Conservation (phyloP, 1,139 yeast species). For the Yamadazyma conglobata region DNA sequence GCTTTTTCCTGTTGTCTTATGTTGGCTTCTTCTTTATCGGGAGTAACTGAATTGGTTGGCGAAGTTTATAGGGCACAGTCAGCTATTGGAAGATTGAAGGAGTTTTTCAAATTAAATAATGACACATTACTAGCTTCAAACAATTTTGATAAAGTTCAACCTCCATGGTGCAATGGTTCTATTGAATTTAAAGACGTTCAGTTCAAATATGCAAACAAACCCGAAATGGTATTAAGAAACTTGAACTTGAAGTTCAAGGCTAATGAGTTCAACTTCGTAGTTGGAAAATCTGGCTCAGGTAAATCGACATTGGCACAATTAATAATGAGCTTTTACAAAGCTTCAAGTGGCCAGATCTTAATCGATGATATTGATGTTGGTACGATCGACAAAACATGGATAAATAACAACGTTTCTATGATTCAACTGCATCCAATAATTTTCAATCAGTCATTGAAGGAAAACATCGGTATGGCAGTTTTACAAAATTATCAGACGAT, state of each 20-base stretch:
- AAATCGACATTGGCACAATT: slow-evolving; percentile 77
- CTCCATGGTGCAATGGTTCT: slow-evolving; percentile 36
- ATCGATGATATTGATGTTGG: slow-evolving; percentile 53
- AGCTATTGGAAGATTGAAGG: slow-evolving; percentile 44
- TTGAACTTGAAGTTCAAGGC: slow-evolving; percentile 45
- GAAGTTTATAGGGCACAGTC: slow-evolving; percentile 61
- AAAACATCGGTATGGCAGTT: slow-evolving; percentile 57
- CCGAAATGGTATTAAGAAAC: slow-evolving; percentile 42
- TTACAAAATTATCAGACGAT: slow-evolving; percentile 20
- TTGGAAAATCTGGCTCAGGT: slow-evolving; percentile 91
- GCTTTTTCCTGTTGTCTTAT: slow-evolving; percentile 79
- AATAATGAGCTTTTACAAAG: slow-evolving; percentile 54
- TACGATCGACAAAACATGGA: slow-evolving; percentile 46
- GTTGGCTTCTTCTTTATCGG: slow-evolving; percentile 57
- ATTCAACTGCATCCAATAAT: slow-evolving; percentile 69
- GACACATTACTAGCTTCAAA: slow-evolving; percentile 1
- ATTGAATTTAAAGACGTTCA: slow-evolving; percentile 50
- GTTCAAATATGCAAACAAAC: slow-evolving; percentile 63
- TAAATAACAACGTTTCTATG: slow-evolving; percentile 61
- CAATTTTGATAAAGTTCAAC: slow-evolving; percentile 19
- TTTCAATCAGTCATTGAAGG: slow-evolving; percentile 59
- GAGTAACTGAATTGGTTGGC: slow-evolving; percentile 51
- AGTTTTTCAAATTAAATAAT: slow-evolving; percentile 17
- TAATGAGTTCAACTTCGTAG: slow-evolving; percentile 53
- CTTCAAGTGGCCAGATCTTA: slow-evolving; percentile 58